Evolutionary conservation across 768 basidiomycete genomes (phyloP), one percentile per base, ranked within the genome.

Genomic region (Lactifluus pinguis): DNA sequence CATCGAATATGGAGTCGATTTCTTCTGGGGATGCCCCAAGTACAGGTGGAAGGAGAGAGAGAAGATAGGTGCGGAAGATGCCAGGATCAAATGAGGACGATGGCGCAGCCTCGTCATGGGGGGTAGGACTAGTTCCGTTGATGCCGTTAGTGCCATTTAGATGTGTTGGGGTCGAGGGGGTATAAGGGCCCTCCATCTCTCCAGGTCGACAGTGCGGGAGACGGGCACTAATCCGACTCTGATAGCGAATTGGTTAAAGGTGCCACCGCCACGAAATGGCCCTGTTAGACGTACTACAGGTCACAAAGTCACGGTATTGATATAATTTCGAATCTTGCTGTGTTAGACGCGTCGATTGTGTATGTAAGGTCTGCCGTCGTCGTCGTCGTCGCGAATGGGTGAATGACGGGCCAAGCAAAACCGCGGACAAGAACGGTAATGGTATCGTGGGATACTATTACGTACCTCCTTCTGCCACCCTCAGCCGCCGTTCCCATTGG

Each of bases 31-130:
- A 69, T 2, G 89, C 85, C n/a, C 84, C 90, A n/a, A 95, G 79
- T 1, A 92, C 80, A 11, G 90, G 87, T 2, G 92, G 92, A 2
- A 95, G 76, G 25, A 95, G 77, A 1, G 82, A 76, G 45, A 81
- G 74, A 34, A 94, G 76, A 73, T 92, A 94, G 9, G 78, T 74
- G 61, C 80, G 82, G 70, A 94, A 90, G 59, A 86, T 72, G 32
- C 80, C 76, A 10, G 86, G 71, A 72, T 93, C 89, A 71, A 91
- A 91, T 38, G 78, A 69, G 13, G 73, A 70, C 30, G 78, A 69
- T 7, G 79, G 67, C 65, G 75, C 74, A 56, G 75, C 70, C 48
- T 66, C 66, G 53, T 75, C 72, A 58, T 68, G 71, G 8, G 56
- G 53, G 17, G 55, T 49, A 17, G 61, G 30, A 44, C 64, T 41